Base-by-base conservation (phyloP, 192 early-diverging fungal genomes). In the Nowakowskiella sp. region DNA sequence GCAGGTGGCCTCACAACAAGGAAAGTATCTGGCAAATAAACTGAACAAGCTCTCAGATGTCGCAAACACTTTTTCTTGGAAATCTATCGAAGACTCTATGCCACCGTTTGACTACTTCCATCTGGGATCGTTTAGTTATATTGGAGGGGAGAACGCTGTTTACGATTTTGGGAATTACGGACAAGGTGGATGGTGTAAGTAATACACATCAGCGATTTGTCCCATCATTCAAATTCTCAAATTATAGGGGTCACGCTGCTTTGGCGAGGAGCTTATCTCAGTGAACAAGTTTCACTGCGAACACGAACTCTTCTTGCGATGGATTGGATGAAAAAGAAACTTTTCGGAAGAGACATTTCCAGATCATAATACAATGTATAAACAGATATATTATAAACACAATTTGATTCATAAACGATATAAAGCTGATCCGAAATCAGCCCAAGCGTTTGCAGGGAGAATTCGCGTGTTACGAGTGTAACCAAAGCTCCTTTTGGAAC, bases 181-280 rank as follows among this genome's bases (percentile, higher is more conserved):
- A 33, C 28, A 55, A 6, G 49, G 23, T 6, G 53, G 44, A 29
- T 61, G 67, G 0, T 61, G 46, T 58, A 23, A 46, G 55, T 54
- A 56, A n/a, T n/a, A n/a, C n/a, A n/a, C n/a, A n/a, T n/a, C n/a
- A n/a, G n/a, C n/a, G n/a, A n/a, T n/a, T n/a, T n/a, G n/a, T n/a
- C n/a, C n/a, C n/a, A n/a, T n/a, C n/a, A n/a, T n/a, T n/a, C n/a
- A n/a, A n/a, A n/a, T n/a, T n/a, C n/a, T n/a, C n/a, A n/a, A n/a
- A n/a, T n/a, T n/a, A n/a, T n/a, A n/a, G n/a, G n/a, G 7, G 58
- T 44, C 21, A 57, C 42, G 31, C 42, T 54, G 25, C 47, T 69
- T 21, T 73, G 71, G 71, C 31, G 71, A 16, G 56, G 59, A 2
- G 71, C 71, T 6, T 73, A 70, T 44, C 29, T 73, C 34, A 52